A percentile compares a stretch with the other conserved stretches of the same genome.
These are phyloP conservation scores for Lecanicillium sp. DNA, from an alignment of 2,329 filamentous ascomycete genomes.

Conservation along the genomic window DNA sequence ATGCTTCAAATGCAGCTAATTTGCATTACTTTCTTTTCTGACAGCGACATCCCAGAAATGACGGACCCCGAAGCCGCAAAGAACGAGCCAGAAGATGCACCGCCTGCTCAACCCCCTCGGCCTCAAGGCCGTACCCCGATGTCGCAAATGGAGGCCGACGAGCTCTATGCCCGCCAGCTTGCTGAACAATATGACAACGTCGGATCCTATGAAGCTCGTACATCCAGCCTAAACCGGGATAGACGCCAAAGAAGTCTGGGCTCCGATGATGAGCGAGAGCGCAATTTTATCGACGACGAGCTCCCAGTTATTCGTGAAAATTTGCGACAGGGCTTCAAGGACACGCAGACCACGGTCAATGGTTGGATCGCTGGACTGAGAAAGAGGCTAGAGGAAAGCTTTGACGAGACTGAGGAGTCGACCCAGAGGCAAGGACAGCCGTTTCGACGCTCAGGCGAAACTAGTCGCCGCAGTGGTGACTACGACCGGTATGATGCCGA, in stretches of 20 bases:
- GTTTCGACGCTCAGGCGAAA: conserved; percentile 48
- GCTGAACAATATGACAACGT: conserved; percentile 78
- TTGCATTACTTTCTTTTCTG: conserved; percentile 12
- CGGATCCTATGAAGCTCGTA: conserved; percentile 49
- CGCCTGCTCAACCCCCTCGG: conserved; percentile 72
- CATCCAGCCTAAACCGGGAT: conserved; percentile 31
- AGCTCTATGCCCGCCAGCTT: conserved; percentile 83
- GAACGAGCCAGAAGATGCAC: conserved; percentile 45
- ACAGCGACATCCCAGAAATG: conserved; percentile 47
- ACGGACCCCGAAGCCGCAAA: conserved; percentile 64
- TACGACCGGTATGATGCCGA: conserved; percentile 92
- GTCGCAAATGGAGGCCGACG: conserved; percentile 82
- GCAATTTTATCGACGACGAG: conserved; percentile 93
- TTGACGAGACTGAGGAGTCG: conserved; percentile 56
- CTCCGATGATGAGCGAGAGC: conserved; percentile 58
- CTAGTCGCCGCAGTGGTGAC: conserved; percentile 68
- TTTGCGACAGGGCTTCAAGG: conserved; percentile 85
- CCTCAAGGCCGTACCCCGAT: conserved; percentile 55
- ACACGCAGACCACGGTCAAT: conserved; percentile 90
- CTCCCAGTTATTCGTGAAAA: conserved; percentile 89
- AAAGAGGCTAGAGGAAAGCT: conserved; percentile 89
- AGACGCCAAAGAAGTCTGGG: conserved; percentile 27
- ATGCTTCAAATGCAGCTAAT: neutral
- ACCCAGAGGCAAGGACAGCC: conserved; percentile 21
- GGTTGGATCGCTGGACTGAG: conserved; percentile 85